Conservation (phyloP, 202 grass and related monocot species). For the Carex sylvatica region DNA sequence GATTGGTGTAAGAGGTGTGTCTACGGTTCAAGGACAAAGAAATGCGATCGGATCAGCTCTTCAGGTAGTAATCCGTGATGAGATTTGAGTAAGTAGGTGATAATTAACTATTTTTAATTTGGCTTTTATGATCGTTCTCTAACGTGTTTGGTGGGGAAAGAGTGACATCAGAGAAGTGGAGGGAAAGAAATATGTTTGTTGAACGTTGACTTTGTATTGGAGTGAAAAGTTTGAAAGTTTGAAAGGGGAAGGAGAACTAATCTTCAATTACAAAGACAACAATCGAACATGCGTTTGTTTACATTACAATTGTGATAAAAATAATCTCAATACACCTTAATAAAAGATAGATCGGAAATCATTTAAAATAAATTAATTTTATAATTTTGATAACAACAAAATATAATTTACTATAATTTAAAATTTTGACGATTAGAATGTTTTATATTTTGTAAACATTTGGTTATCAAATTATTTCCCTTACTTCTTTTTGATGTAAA, state of each 20-base stretch:
- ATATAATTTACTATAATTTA: too few species aligned
- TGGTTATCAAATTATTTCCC: too few species aligned
- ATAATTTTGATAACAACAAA: too few species aligned
- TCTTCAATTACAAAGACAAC: not conserved
- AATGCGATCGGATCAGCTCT: not conserved
- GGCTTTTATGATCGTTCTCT: not conserved
- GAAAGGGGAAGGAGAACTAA: not conserved
- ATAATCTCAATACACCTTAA: too few species aligned
- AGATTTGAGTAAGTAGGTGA: constrained; percentile 2
- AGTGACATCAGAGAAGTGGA: constrained; percentile 3
- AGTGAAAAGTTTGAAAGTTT: constrained; percentile 5
- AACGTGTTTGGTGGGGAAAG: constrained; percentile 12
- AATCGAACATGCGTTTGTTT: too few species aligned
- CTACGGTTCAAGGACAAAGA: not conserved
- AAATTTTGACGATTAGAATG: too few species aligned
- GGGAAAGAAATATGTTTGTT: not conserved
- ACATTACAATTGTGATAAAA: too few species aligned
- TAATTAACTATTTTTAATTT: constrained; percentile 17
- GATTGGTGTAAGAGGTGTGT: not conserved
- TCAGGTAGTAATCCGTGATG: not conserved
- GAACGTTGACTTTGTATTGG: not conserved
- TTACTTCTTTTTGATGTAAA: too few species aligned
- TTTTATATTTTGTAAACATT: too few species aligned
- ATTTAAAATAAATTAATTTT: too few species aligned
- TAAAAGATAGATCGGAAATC: too few species aligned